Conservation (phyloP, 306 rosid genomes). For the Malus asiatica region DNA sequence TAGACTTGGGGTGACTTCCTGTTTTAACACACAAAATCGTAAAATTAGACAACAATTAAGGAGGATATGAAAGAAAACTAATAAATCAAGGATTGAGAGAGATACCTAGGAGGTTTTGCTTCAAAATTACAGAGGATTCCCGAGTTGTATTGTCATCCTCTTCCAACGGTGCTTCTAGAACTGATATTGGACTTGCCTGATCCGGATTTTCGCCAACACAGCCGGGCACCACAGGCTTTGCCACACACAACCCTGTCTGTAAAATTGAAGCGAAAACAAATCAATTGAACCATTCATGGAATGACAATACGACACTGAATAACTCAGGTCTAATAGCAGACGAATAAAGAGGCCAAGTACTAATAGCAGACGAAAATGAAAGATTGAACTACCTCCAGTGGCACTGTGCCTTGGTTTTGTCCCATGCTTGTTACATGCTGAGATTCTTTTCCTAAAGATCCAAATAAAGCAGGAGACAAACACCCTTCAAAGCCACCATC, state of each 20-base stretch:
- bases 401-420: conserved; percentile 36
- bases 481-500: conserved; percentile 41
- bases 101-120: conserved; percentile 41
- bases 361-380: neutral
- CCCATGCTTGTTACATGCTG: conserved; percentile 33
- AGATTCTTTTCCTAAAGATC: conserved; percentile 33
- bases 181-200: conserved; percentile 89
- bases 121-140: conserved; percentile 30
- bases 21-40: conserved; percentile 15
- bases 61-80: neutral
- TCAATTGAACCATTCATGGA: conserved; percentile 1
- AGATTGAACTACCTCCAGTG: conserved; percentile 54
- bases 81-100: neutral
- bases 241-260: conserved; percentile 54
- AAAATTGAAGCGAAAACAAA: neutral
- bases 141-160: conserved; percentile 48
- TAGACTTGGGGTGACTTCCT: conserved; percentile 55
- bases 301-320: neutral
- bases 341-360: neutral
- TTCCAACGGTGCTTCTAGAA: conserved; percentile 61
- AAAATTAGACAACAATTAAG: conserved; percentile 1
- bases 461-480: conserved; percentile 33
- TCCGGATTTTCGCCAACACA: conserved; percentile 51
- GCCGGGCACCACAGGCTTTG: conserved; percentile 39
- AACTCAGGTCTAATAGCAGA: neutral